Conservation (phyloP, 306 rosid genomes). For the Carpinus fangiana region DNA sequence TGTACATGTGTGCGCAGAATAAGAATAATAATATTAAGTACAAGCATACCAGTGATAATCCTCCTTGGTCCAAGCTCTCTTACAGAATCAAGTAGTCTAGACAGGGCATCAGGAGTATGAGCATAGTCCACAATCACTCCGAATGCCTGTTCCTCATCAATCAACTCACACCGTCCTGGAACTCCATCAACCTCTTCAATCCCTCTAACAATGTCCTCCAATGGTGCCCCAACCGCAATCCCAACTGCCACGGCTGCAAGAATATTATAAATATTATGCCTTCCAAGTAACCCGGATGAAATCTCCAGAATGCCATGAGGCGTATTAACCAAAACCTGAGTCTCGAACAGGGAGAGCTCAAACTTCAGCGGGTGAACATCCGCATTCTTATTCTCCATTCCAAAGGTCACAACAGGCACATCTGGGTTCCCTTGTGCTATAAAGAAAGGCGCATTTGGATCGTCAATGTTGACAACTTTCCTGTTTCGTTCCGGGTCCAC, state of each 20-base stretch:
- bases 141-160: conserved; percentile 94
- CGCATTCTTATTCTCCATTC: conserved; percentile 81
- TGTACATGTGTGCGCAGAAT: not conserved
- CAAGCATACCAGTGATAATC: conserved; percentile 74
- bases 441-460: conserved; percentile 67
- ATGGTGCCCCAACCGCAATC: conserved; percentile 94
- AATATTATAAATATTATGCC: conserved; percentile 87
- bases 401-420: conserved; percentile 82
- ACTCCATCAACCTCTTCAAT: conserved; percentile 96
- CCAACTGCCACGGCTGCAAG: conserved; percentile 95
- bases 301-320: conserved; percentile 92
- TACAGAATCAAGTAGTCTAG: conserved; percentile 86
- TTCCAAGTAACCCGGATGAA: conserved; percentile 89
- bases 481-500: conserved; percentile 82
- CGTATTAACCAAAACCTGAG: conserved; percentile 91
- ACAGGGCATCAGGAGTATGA: conserved; percentile 81
- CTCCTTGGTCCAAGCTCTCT: conserved; percentile 93
- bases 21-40: conserved; percentile 11
- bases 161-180: conserved; percentile 91
- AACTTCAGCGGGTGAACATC: conserved; percentile 84
- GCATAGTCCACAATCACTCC: conserved; percentile 98
- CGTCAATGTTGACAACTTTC: conserved; percentile 91
- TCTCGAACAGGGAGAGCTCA: conserved; percentile 93
- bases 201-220: conserved; percentile 97
- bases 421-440: conserved; percentile 68